Evolutionary conservation across 2,329 filamentous ascomycete genomes (phyloP).

Genomic region (Fusarium sp.): DNA sequence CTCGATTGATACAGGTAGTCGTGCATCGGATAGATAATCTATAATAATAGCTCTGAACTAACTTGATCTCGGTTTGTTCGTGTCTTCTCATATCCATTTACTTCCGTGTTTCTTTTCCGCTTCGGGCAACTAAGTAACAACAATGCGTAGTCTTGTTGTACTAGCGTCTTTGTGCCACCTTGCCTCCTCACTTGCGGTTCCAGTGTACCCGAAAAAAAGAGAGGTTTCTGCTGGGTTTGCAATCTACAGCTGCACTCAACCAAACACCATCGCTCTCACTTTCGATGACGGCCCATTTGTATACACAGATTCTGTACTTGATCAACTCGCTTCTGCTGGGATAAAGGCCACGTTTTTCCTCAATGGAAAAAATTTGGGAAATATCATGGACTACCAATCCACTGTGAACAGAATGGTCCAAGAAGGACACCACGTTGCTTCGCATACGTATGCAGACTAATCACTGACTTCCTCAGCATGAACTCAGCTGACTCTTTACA

Average conservation of each 20-base stretch:
- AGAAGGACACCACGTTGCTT: conserved; percentile 21
- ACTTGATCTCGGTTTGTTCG: accelerated
- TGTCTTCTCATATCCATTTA: accelerated
- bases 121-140: background rate
- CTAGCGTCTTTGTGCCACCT: background rate
- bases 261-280: conserved; percentile 19
- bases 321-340: conserved; percentile 21
- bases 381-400: conserved; percentile 17
- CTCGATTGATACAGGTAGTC: background rate
- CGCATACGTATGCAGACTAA: conserved; percentile 2
- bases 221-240: background rate
- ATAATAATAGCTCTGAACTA: background rate
- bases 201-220: background rate
- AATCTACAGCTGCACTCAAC: conserved; percentile 19
- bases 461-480: accelerated
- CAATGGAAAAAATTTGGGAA: conserved; percentile 13
- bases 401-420: conserved; percentile 16
- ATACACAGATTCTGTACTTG: conserved; percentile 21
- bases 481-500: background rate
- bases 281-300: conserved; percentile 23
- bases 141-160: background rate
- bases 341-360: conserved; percentile 20
- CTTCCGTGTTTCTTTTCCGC: too few relatives aligned
- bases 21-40: background rate
- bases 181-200: background rate